Percentiles rank a stretch among this genome's conserved stretches.
Evolutionary conservation across 2,329 filamentous ascomycete species (phyloP).

Genomic region (Periconia digitata): DNA sequence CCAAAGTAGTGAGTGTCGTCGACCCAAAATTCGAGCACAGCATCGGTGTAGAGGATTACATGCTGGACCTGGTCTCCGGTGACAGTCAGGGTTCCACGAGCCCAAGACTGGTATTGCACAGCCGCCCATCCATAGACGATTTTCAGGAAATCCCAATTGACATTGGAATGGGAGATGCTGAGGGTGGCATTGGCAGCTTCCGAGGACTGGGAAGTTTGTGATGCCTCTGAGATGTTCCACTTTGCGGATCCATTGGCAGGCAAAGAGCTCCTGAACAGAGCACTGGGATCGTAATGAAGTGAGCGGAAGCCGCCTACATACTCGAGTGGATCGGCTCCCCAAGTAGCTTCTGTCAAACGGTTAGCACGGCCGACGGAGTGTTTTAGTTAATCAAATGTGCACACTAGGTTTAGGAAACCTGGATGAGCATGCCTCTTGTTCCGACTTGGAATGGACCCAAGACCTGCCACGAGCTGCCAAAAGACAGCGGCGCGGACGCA

Average conservation of each 20-base stretch:
- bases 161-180: conserved; percentile 50
- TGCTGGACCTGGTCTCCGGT: conserved; percentile 32
- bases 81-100: conserved; percentile 52
- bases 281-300: conserved; percentile 46
- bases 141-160: conserved; percentile 58
- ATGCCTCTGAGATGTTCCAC: conserved; percentile 50
- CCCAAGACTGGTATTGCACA: conserved; percentile 62
- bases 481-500: conserved; percentile 22
- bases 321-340: conserved; percentile 62
- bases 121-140: conserved; percentile 61
- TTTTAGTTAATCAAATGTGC: background rate
- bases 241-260: conserved; percentile 52
- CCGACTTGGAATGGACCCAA: conserved; percentile 62
- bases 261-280: conserved; percentile 54
- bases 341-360: conserved; percentile 52
- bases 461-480: conserved; percentile 51
- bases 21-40: conserved; percentile 56
- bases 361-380: conserved; percentile 10
- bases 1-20: conserved; percentile 57
- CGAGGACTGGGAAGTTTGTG: conserved; percentile 23
- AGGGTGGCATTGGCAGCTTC: conserved; percentile 43
- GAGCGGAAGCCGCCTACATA: conserved; percentile 54
- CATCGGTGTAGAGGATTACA: conserved; percentile 50
- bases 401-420: background rate
- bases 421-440: conserved; percentile 53